Evolutionary conservation across 768 basidiomycete species (phyloP).

Genomic region (Cyathus striatus): DNA sequence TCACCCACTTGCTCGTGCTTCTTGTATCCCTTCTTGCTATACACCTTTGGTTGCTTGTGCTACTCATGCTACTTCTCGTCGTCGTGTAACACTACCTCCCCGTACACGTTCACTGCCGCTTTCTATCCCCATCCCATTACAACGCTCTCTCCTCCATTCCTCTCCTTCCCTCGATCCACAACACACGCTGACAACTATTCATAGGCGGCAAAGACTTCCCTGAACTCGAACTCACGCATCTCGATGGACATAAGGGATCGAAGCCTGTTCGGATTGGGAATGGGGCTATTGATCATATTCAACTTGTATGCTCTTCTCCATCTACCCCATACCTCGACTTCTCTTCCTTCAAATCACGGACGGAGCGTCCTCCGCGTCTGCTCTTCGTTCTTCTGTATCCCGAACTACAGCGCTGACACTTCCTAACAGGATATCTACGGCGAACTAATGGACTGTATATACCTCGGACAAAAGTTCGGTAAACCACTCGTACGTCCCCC

Average conservation of each 20-base stretch:
- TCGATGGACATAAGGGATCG: conserved; percentile 86
- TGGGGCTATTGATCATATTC: conserved; percentile 91
- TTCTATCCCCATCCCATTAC: too few species aligned
- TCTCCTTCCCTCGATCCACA: background rate
- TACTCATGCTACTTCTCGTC: too few species aligned
- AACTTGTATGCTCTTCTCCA: conserved; percentile 61
- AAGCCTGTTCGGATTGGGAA: conserved; percentile 91
- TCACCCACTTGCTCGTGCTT: background rate
- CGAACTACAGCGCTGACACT: background rate
- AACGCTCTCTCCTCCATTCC: too few species aligned
- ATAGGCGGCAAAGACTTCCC: conserved; percentile 76
- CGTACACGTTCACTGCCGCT: too few species aligned
- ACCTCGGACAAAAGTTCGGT: conserved; percentile 91
- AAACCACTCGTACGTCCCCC: conserved; percentile 58
- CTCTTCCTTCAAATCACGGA: too few species aligned
- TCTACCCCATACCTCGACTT: too few species aligned
- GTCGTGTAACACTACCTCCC: too few species aligned
- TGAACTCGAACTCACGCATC: conserved; percentile 78
- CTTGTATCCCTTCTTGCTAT: background rate
- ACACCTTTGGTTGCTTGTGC: too few species aligned
- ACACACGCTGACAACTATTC: background rate
- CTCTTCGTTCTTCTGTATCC: conserved; percentile 3
- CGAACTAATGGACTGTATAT: conserved; percentile 89
- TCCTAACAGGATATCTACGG: too few species aligned
- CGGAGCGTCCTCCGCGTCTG: too few species aligned